These are phyloP conservation scores for Diospyros lotus DNA, from an alignment of 148 eudicot genomes.

Conservation along the genomic window DNA sequence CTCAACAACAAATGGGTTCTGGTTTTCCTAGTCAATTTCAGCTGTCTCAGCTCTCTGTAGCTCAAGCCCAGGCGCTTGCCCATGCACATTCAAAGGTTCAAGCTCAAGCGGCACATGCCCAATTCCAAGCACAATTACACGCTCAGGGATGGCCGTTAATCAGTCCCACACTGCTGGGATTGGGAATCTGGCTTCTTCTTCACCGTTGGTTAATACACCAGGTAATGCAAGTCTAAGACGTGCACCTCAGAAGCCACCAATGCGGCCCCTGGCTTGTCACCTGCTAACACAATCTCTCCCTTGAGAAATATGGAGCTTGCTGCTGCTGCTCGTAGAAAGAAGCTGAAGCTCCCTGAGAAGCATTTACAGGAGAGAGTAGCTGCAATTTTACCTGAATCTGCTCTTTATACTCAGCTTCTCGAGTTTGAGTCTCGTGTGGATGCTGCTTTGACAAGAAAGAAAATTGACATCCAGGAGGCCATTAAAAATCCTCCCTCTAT, in stretches of 20 bases:
- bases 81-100: slow-evolving; percentile 48
- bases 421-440: slow-evolving; percentile 95
- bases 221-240: slow-evolving; percentile 45
- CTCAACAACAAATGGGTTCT: slow-evolving; percentile 54
- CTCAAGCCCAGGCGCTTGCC: slow-evolving; percentile 47
- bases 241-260: slow-evolving; percentile 66
- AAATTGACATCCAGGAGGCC: slow-evolving; percentile 89
- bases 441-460: slow-evolving; percentile 78
- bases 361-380: slow-evolving; percentile 70
- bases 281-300: slow-evolving; percentile 45
- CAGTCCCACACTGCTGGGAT: slow-evolving; percentile 51
- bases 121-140: slow-evolving; percentile 52
- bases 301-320: slow-evolving; percentile 72
- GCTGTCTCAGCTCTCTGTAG: slow-evolving; percentile 44
- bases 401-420: slow-evolving; percentile 86
- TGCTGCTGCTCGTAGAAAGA: slow-evolving; percentile 72
- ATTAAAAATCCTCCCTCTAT: slow-evolving; percentile 69
- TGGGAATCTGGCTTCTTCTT: slow-evolving; percentile 34
- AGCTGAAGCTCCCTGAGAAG: slow-evolving; percentile 80
- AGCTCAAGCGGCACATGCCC: slow-evolving; percentile 36
- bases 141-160: slow-evolving; percentile 54
- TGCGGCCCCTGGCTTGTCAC: slow-evolving; percentile 57
- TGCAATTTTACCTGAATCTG: slow-evolving; percentile 85
- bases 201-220: slow-evolving; percentile 27
- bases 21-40: slow-evolving; percentile 58